Evolutionary conservation across 169 alveolate species (phyloP).

Genomic region (Babesia gibsoni): DNA sequence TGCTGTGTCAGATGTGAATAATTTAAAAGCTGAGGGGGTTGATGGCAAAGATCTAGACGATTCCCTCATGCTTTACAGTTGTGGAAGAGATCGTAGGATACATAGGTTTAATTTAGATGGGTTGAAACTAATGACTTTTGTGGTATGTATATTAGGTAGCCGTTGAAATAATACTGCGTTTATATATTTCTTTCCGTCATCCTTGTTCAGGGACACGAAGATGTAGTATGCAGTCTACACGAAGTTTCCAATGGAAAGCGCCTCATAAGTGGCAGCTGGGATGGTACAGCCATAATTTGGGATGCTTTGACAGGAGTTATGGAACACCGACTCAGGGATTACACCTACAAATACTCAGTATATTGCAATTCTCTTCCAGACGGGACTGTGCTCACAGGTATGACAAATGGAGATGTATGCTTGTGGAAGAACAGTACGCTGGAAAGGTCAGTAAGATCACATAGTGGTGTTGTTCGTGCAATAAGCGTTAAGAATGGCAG

Average conservation of each 20-base stretch:
- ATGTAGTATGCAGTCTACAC: constrained; percentile 56
- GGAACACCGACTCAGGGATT: constrained; percentile 14
- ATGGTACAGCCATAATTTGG: constrained; percentile 66
- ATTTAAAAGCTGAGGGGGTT: not conserved
- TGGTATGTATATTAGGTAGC: constrained; percentile 1
- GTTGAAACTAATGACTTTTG: constrained; percentile 21
- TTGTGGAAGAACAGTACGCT: constrained; percentile 26
- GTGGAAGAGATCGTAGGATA: constrained; percentile 54
- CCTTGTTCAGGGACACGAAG: constrained; percentile 49
- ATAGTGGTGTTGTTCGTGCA: constrained; percentile 52
- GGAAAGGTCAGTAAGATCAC: constrained; percentile 14
- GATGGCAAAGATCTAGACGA: constrained; percentile 1
- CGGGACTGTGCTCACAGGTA: constrained; percentile 33
- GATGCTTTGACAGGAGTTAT: constrained; percentile 31
- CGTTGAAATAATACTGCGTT: not conserved
- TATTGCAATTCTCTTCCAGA: constrained; percentile 29
- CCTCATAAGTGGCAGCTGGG: constrained; percentile 66
- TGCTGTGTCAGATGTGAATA: not conserved
- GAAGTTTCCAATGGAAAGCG: constrained; percentile 1
- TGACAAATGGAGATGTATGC: constrained; percentile 61
- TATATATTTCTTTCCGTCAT: not conserved
- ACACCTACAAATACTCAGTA: constrained; percentile 42
- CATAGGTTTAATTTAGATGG: constrained; percentile 34
- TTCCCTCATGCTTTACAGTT: constrained; percentile 25
- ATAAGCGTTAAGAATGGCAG: constrained; percentile 27